These are phyloP conservation scores for Haplosporangium sp. DNA, from an alignment of 371 early-diverging fungal genomes.

Conservation along the genomic window DNA sequence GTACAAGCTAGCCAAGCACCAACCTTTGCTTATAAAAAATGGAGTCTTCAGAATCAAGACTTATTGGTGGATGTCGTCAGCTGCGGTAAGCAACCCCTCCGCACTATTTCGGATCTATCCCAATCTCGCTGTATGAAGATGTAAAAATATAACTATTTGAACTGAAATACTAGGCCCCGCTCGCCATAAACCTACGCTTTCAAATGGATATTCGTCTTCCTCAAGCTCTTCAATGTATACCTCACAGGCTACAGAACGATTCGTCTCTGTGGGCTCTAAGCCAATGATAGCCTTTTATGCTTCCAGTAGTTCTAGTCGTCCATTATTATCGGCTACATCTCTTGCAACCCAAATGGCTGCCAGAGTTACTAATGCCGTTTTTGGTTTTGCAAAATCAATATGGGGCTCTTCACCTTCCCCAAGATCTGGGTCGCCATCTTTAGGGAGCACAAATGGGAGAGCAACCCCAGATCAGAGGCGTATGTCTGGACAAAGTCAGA, in stretches of 20 bases:
- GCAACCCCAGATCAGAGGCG: slow-evolving; percentile 38
- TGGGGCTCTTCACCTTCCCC: slow-evolving; percentile 56
- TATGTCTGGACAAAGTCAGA: slow-evolving; percentile 29
- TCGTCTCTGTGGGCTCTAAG: slow-evolving; percentile 67
- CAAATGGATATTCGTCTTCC: slow-evolving; percentile 40
- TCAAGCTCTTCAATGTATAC: slow-evolving; percentile 53
- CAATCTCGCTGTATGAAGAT: neutral
- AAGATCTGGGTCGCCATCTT: slow-evolving; percentile 58
- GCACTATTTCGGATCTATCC: neutral
- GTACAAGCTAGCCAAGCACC: slow-evolving; percentile 66
- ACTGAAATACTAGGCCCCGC: slow-evolving; percentile 37
- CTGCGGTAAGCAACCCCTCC: slow-evolving; percentile 53
- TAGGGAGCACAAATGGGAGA: slow-evolving; percentile 23
- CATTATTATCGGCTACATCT: slow-evolving; percentile 67
- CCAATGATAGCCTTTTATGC: slow-evolving; percentile 73
- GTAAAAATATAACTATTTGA: neutral
- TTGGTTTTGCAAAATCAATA: slow-evolving; percentile 73
- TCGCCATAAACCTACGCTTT: slow-evolving; percentile 42
- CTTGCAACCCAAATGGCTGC: slow-evolving; percentile 71
- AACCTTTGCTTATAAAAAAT: slow-evolving; percentile 71
- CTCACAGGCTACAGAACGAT: slow-evolving; percentile 66
- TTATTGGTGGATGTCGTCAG: slow-evolving; percentile 64
- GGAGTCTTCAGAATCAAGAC: slow-evolving; percentile 67
- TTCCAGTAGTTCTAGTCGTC: slow-evolving; percentile 64
- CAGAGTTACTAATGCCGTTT: slow-evolving; percentile 67